Evolutionary conservation across 805 yeast species (phyloP).

Genomic region (Clavispora carvajalis): DNA sequence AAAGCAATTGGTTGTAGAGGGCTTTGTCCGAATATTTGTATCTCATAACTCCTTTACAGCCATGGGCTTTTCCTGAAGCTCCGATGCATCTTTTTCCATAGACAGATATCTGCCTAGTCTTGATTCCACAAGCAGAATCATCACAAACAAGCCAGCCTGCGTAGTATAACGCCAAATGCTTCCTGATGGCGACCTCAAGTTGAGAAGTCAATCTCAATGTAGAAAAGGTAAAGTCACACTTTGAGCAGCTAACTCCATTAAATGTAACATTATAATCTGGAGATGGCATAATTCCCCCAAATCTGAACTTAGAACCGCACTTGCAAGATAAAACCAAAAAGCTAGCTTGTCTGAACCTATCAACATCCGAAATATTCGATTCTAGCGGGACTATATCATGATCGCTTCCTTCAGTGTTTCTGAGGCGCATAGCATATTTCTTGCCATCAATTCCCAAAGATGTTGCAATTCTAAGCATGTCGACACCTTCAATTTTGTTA

Average conservation of each 20-base stretch:
- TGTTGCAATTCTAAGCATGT: constrained; percentile 69
- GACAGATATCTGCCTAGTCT: constrained; percentile 81
- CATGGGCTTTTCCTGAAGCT: constrained; percentile 51
- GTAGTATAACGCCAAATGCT: constrained; percentile 70
- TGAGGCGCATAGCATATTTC: constrained; percentile 46
- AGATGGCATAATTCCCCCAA: constrained; percentile 71
- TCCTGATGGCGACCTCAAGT: constrained; percentile 66
- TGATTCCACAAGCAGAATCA: constrained; percentile 73
- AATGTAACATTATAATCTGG: constrained; percentile 55
- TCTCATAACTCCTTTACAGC: constrained; percentile 77
- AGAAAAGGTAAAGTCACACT: constrained; percentile 51
- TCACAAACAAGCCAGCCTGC: constrained; percentile 85
- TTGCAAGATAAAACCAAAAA: constrained; percentile 53
- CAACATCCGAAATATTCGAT: constrained; percentile 72
- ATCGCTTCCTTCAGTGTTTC: constrained; percentile 33
- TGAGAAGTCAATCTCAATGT: constrained; percentile 60
- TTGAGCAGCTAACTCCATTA: constrained; percentile 65
- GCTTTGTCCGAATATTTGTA: constrained; percentile 73
- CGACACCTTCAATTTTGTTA: constrained; percentile 83
- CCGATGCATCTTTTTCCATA: constrained; percentile 85
- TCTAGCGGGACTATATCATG: constrained; percentile 65
- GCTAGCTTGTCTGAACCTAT: constrained; percentile 67
- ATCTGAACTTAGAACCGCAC: constrained; percentile 58
- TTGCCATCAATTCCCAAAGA: constrained; percentile 73
- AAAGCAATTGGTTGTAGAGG: constrained; percentile 80